phyloP scores from a whole-genome alignment of 768 basidiomycete genomes.

The Termitomyces sp. region DNA sequence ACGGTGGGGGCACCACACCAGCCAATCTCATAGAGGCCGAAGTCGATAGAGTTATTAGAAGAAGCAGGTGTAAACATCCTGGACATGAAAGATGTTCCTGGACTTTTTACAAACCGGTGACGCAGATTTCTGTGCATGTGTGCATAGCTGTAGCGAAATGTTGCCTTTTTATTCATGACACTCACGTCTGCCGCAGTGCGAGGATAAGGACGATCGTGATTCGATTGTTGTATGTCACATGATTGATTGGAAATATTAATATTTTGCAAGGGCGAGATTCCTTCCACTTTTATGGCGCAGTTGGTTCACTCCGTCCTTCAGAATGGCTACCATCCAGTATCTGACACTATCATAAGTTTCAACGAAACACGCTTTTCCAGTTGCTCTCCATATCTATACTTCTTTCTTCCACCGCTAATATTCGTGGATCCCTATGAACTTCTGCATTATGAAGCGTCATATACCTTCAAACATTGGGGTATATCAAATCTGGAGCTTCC shows the following conservation, averaged over 20 bases:
- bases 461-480: conserved; percentile 35
- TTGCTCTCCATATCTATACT: conserved; percentile 35
- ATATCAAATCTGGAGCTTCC: conserved; percentile 42
- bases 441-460: conserved; percentile 26
- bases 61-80: conserved; percentile 61
- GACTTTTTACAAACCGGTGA: conserved; percentile 53
- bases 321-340: conserved; percentile 33
- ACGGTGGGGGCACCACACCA: conserved; percentile 48
- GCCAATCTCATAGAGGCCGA: conserved; percentile 50
- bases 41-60: conserved; percentile 63
- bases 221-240: neutral
- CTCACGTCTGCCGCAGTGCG: neutral
- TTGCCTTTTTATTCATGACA: neutral
- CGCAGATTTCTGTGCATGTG: neutral
- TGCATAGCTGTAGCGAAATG: neutral
- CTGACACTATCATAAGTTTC: conserved; percentile 22
- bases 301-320: conserved; percentile 24
- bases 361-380: conserved; percentile 4
- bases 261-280: neutral
- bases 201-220: no score
- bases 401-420: conserved; percentile 32
- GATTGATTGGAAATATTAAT: neutral
- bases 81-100: conserved; percentile 60
- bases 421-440: conserved; percentile 49
- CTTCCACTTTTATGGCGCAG: conserved; percentile 14